Evolutionary conservation across 257 asterid species (phyloP).

Genomic region (Schizonepeta tenuifolia): DNA sequence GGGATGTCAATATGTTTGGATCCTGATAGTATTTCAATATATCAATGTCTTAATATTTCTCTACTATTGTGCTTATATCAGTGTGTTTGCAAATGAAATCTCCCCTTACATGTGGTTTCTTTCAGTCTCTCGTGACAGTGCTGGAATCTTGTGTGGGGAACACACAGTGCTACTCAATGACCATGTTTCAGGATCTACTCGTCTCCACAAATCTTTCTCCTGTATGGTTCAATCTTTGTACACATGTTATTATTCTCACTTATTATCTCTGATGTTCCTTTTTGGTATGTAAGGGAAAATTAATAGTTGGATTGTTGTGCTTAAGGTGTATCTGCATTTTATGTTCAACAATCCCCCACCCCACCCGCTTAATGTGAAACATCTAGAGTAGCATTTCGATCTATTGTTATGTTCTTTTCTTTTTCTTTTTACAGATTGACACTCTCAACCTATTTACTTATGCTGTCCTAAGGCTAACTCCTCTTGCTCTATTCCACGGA

Average conservation of each 20-base stretch:
- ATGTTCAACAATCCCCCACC: neutral
- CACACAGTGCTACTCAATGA: conserved; percentile 67
- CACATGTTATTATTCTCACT: conserved; percentile 26
- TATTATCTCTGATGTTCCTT: conserved; percentile 1
- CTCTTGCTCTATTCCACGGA: conserved; percentile 81
- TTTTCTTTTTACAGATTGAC: conserved; percentile 61
- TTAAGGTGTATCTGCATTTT: conserved; percentile 17
- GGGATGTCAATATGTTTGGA: conserved; percentile 8
- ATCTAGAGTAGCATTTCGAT: conserved; percentile 8
- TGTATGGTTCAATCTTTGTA: conserved; percentile 58
- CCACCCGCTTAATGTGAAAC: neutral
- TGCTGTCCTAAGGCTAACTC: conserved; percentile 87
- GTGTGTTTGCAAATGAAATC: conserved; percentile 17
- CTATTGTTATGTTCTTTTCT: conserved; percentile 6
- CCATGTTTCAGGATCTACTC: conserved; percentile 93
- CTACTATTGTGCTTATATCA: conserved; percentile 14
- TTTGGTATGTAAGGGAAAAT: conserved; percentile 23
- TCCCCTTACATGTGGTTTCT: conserved; percentile 43
- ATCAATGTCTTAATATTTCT: neutral
- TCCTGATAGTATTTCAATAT: conserved; percentile 11
- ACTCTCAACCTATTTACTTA: conserved; percentile 77
- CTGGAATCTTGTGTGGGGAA: conserved; percentile 78
- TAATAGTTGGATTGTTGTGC: neutral
- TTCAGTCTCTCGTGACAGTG: conserved; percentile 80
- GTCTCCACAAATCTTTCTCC: conserved; percentile 93